Percentiles rank a stretch among this genome's conserved stretches.
phyloP scores from a whole-genome alignment of 805 yeast species.

The Zygosaccharomyces siamensis region DNA sequence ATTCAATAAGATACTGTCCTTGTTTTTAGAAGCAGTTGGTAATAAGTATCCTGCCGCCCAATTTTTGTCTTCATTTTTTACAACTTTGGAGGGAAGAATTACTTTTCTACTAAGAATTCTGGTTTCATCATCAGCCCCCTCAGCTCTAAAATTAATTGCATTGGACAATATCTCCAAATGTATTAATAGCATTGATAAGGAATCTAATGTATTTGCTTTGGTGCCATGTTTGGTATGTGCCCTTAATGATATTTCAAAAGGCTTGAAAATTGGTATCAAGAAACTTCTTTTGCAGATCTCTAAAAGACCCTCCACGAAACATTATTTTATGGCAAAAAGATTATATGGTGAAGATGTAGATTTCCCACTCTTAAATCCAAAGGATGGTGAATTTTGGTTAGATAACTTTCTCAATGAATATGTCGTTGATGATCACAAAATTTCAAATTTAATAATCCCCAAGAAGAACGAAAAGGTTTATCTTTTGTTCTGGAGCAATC shows the following conservation, averaged over 20 bases:
- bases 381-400: constrained; percentile 52
- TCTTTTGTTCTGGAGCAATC: constrained; percentile 63
- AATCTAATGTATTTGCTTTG: constrained; percentile 46
- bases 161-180: constrained; percentile 39
- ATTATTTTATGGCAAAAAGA: constrained; percentile 47
- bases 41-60: constrained; percentile 30
- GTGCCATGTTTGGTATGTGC: constrained; percentile 57
- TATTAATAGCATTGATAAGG: constrained; percentile 35
- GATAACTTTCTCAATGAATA: constrained; percentile 42
- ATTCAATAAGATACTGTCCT: constrained; percentile 40
- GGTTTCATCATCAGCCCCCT: constrained; percentile 54
- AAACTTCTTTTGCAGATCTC: constrained; percentile 38
- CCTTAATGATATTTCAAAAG: constrained; percentile 45
- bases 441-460: constrained; percentile 40
- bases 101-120: constrained; percentile 57
- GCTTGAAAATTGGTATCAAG: constrained; percentile 45
- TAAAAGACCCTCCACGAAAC: constrained; percentile 37
- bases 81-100: constrained; percentile 41
- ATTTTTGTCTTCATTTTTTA: constrained; percentile 37
- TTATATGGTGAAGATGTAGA: constrained; percentile 50
- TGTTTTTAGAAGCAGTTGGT: constrained; percentile 44
- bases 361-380: constrained; percentile 56
- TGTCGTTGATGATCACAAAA: constrained; percentile 46
- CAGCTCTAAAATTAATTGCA: constrained; percentile 49
- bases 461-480: constrained; percentile 56